phyloP scores from a whole-genome alignment of 257 asterid species.

The Ilex asprella region DNA sequence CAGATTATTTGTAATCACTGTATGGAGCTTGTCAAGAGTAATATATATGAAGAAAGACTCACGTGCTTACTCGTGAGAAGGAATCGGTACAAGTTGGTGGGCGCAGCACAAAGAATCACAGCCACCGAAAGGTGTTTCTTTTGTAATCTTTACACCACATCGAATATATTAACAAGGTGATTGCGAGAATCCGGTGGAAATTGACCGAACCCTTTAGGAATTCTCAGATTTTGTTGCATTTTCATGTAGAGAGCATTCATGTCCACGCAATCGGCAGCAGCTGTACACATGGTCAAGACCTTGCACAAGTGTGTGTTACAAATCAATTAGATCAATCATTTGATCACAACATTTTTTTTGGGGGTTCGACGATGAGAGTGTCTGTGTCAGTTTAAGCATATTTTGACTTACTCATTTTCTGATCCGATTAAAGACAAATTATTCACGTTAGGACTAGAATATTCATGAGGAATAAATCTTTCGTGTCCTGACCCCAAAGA shows the following conservation, averaged over 20 bases:
- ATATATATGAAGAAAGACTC: too few relatives aligned
- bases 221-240: not conserved
- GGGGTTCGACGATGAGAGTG: too few relatives aligned
- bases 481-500: too few relatives aligned
- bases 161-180: conserved; percentile 17
- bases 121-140: conserved; percentile 32
- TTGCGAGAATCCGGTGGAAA: conserved; percentile 17
- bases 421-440: too few relatives aligned
- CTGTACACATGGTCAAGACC: conserved; percentile 2
- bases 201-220: conserved; percentile 9
- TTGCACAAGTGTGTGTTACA: conserved; percentile 14
- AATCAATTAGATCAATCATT: conserved; percentile 7
- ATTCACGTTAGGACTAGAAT: too few relatives aligned
- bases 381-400: too few relatives aligned
- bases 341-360: too few relatives aligned
- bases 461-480: too few relatives aligned
- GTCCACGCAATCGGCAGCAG: not conserved
- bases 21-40: too few relatives aligned
- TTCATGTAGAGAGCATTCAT: not conserved
- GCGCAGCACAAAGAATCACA: conserved; percentile 30
- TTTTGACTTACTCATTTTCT: too few relatives aligned
- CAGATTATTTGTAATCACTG: too few relatives aligned
- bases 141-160: conserved; percentile 19
- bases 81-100: conserved; percentile 26
- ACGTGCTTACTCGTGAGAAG: not conserved